These are phyloP conservation scores for Metschnikowia corniflorae DNA, from an alignment of 805 yeast species.

Conservation along the genomic window DNA sequence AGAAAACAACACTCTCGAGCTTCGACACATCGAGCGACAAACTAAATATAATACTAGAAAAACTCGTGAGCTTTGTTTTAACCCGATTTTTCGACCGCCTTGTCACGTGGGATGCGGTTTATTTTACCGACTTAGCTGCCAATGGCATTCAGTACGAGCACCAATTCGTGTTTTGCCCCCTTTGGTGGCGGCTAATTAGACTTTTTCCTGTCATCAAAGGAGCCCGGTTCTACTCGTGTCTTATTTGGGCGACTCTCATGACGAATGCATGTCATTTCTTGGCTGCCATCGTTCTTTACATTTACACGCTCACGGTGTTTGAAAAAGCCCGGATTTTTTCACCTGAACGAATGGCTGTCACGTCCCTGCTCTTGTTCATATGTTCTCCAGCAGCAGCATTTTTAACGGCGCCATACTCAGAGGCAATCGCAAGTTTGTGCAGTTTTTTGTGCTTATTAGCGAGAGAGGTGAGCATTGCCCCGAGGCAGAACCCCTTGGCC, in stretches of 20 bases:
- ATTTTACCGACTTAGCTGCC: constrained; percentile 56
- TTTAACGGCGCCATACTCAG: constrained; percentile 70
- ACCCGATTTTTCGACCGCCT: constrained; percentile 45
- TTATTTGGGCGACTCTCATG: constrained; percentile 36
- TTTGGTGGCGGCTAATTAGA: constrained; percentile 61
- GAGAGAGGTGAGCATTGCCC: constrained; percentile 36
- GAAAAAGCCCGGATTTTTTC: constrained; percentile 19
- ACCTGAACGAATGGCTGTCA: constrained; percentile 20
- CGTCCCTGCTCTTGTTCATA: constrained; percentile 41
- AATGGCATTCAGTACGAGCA: constrained; percentile 67
- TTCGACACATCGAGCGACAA: constrained; percentile 9
- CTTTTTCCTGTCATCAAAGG: constrained; percentile 7
- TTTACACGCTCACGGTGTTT: constrained; percentile 38
- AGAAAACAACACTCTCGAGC: constrained; percentile 6
- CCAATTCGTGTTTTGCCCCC: constrained; percentile 82
- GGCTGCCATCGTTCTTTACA: constrained; percentile 47
- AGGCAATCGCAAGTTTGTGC: constrained; percentile 61
- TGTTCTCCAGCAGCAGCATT: constrained; percentile 83
- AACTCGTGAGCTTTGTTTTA: constrained; percentile 2
- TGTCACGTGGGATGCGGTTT: constrained; percentile 84
- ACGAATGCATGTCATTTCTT: constrained; percentile 52
- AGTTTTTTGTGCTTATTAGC: constrained; percentile 54
- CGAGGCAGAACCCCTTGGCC: too few relatives aligned
- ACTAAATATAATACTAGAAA: constrained; percentile 1
- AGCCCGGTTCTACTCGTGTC: constrained; percentile 12